phyloP scores from a whole-genome alignment of 805 yeast genomes.

The Myxozyma monticola region DNA sequence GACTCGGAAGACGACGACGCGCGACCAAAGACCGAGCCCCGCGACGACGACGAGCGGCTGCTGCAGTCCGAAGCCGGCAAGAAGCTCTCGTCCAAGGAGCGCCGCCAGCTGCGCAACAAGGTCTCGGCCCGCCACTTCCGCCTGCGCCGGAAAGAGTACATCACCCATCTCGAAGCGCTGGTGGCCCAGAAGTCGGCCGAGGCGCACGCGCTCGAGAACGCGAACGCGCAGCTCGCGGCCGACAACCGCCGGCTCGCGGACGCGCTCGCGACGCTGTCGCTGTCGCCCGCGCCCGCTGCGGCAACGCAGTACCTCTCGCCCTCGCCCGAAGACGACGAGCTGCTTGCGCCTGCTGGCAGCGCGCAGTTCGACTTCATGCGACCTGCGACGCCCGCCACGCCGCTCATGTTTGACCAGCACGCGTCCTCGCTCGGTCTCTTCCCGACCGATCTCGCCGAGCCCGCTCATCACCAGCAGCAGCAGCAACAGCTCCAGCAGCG shows the following conservation, averaged over 20 bases:
- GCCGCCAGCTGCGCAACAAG: conserved; percentile 38
- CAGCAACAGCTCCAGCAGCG: conserved; percentile 4
- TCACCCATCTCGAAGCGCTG: conserved; percentile 36
- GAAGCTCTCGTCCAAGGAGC: conserved; percentile 35
- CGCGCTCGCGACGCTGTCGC: conserved; percentile 16
- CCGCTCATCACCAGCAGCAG: conserved; percentile 1
- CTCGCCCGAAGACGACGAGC: conserved; percentile 6
- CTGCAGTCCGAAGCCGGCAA: conserved; percentile 35
- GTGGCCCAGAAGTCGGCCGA: conserved; percentile 32
- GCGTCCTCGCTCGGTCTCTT: background rate
- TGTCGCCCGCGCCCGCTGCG: conserved; percentile 6
- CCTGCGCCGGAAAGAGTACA: conserved; percentile 37
- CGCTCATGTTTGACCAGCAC: background rate
- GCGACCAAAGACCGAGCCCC: background rate
- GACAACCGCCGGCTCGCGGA: conserved; percentile 27
- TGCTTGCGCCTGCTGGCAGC: background rate
- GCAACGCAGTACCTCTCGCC: conserved; percentile 12
- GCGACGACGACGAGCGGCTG: conserved; percentile 39
- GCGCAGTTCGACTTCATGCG: background rate
- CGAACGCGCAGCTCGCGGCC: conserved; percentile 22
- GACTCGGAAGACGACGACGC: conserved; percentile 13
- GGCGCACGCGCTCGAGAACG: conserved; percentile 28
- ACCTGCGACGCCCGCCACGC: background rate
- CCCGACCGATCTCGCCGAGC: background rate
- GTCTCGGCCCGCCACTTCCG: conserved; percentile 39